Evolutionary conservation across 345 rosid genomes (phyloP), one percentile per base, ranked within the genome.

Genomic region (Salix purpurea): DNA sequence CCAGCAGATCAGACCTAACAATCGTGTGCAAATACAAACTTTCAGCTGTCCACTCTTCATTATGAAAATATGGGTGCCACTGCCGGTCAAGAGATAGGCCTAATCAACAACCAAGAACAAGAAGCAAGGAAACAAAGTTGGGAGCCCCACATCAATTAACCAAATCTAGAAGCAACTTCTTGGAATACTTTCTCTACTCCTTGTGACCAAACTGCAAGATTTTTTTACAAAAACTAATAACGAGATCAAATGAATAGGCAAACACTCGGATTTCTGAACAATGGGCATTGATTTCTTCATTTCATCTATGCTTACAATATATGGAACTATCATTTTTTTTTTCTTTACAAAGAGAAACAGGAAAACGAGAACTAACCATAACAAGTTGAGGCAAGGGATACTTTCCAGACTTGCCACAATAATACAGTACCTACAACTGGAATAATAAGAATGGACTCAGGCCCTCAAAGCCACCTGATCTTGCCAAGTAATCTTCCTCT

Each of bases 401-500:
- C 14, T 50, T 69, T 73, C 66, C 75, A 65, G 70, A 81, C 65
- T 65, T 62, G 65, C 69, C 50, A 76, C 73, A 42, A 46, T 8
- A 40, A 40, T 67, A 60, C 75, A 34, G 36, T 46, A 72, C 56
- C 72, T 82, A 42, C 37, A 79, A 44, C 30, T 65, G 37, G 80
- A 76, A 66, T 50, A 52, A 56, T 61, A 32, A 19, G 42, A 61
- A 42, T 68, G 26, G 39, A 64, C 70, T 88, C 79, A 89, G 74
- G 91, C 98, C 80, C 90, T 90, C 79, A 93, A 85, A 54, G 92
- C 98, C 84, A 93, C 89, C 75, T 88, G 94, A 80, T 96, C 98
- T 83, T 93, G 97, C 99, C 99, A 96, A 71, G 97, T 54, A 70
- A 96, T 93, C 93, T 86, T 96, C 87, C 97, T 87, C 91, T 96